Conservation (phyloP, 1,284 basidiomycete species). For the Naganishia albida region DNA sequence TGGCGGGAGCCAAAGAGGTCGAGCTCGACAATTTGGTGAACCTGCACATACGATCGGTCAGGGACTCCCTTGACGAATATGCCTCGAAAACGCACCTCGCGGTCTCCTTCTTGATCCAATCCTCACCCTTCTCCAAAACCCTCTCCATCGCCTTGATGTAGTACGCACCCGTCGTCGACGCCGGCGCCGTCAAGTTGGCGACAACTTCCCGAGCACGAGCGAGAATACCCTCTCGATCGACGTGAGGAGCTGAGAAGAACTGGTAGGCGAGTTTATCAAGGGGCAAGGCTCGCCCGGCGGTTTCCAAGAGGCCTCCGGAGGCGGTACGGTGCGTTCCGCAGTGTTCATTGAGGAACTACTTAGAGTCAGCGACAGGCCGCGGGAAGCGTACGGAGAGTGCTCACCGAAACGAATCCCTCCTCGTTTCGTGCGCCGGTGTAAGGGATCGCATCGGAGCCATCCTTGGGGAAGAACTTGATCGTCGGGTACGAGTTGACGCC, state of each 20-base stretch:
- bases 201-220: conserved; percentile 58
- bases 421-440: conserved; percentile 59
- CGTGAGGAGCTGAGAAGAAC: conserved; percentile 62
- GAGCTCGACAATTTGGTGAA: conserved; percentile 48
- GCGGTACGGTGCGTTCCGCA: conserved; percentile 81
- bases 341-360: conserved; percentile 69
- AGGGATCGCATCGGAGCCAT: conserved; percentile 59
- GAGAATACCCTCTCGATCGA: conserved; percentile 62
- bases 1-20: conserved; percentile 64
- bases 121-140: conserved; percentile 68
- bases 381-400: conserved; percentile 20
- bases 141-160: conserved; percentile 93
- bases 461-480: conserved; percentile 91
- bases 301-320: conserved; percentile 75
- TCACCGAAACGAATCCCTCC: conserved; percentile 54
- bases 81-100: conserved; percentile 63
- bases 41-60: conserved; percentile 33
- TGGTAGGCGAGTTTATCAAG: conserved; percentile 76
- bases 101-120: conserved; percentile 82
- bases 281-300: conserved; percentile 77
- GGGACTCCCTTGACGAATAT: neutral
- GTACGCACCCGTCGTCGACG: conserved; percentile 58
- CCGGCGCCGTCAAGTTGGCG: conserved; percentile 41
- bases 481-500: conserved; percentile 79
- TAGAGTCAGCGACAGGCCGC: neutral